These are phyloP conservation scores for Colletotrichum horii DNA, from an alignment of 2,329 filamentous ascomycete species.

Conservation along the genomic window DNA sequence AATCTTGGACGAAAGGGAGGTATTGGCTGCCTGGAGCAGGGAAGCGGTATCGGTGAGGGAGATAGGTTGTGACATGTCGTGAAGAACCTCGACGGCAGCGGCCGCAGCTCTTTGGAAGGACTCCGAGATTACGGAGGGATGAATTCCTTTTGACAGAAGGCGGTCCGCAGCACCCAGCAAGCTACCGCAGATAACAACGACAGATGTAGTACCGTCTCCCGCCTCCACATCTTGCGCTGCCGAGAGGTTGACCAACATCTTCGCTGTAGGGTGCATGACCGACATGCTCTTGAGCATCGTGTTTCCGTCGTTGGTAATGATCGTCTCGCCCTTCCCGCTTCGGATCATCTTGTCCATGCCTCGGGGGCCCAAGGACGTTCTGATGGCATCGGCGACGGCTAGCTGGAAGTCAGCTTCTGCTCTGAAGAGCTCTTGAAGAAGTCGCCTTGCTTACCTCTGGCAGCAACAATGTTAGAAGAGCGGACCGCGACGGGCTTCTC, in stretches of 20 bases:
- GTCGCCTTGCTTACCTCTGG: conserved; percentile 70
- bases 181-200: conserved; percentile 96
- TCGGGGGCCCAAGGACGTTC: conserved; percentile 93
- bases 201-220: conserved; percentile 96
- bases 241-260: conserved; percentile 98
- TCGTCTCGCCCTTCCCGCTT: conserved; percentile 93
- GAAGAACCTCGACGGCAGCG: conserved; percentile 86
- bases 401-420: conserved; percentile 25
- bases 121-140: conserved; percentile 97
- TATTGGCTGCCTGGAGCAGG: conserved; percentile 94
- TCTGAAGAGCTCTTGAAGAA: background rate
- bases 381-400: conserved; percentile 97
- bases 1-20: conserved; percentile 97
- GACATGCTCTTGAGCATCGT: conserved; percentile 99
- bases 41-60: conserved; percentile 85
- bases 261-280: conserved; percentile 98
- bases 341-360: conserved; percentile 99
- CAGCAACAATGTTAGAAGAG: conserved; percentile 95
- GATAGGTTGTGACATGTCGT: conserved; percentile 96
- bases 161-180: conserved; percentile 92
- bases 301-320: conserved; percentile 99
- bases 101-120: conserved; percentile 94
- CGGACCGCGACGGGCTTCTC: conserved; percentile 98
- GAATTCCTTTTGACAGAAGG: conserved; percentile 89
- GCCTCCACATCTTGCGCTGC: conserved; percentile 98